These are phyloP conservation scores for Phaeosphaeria sp. DNA, from an alignment of 2,329 filamentous ascomycete species.

Conservation along the genomic window DNA sequence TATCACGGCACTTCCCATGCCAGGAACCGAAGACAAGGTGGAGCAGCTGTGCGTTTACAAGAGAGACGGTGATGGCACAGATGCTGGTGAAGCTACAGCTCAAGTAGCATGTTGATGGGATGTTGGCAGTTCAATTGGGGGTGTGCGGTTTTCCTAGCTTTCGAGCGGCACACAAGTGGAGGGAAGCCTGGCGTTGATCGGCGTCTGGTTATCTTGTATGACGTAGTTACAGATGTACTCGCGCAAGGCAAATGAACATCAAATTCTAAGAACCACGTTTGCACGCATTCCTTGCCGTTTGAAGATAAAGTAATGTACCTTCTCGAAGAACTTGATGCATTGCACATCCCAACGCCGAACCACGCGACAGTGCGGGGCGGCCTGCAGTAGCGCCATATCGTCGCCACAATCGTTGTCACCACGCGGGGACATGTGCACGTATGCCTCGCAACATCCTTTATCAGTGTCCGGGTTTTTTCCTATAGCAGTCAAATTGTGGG, in stretches of 20 bases:
- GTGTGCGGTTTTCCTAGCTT: background rate
- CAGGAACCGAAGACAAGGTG: background rate
- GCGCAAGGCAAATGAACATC: no score
- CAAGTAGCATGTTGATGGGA: background rate
- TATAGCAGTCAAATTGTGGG: no score
- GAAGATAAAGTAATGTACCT: background rate
- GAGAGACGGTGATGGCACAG: background rate
- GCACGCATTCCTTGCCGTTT: background rate
- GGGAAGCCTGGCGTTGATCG: background rate
- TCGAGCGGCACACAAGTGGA: background rate
- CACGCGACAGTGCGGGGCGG: background rate
- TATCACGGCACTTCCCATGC: background rate
- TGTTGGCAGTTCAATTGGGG: background rate
- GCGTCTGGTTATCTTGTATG: background rate
- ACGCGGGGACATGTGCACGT: no score
- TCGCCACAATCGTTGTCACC: background rate
- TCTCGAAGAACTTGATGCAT: background rate
- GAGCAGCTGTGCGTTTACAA: background rate
- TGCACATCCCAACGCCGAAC: background rate
- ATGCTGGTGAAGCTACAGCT: background rate
- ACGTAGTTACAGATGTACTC: no score
- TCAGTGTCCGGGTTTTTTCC: no score
- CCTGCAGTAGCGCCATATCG: background rate
- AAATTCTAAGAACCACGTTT: no score
- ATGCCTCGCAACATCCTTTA: no score